Evolutionary conservation across 129 eudicot genomes (phyloP).

Genomic region (Lonicera japonica): DNA sequence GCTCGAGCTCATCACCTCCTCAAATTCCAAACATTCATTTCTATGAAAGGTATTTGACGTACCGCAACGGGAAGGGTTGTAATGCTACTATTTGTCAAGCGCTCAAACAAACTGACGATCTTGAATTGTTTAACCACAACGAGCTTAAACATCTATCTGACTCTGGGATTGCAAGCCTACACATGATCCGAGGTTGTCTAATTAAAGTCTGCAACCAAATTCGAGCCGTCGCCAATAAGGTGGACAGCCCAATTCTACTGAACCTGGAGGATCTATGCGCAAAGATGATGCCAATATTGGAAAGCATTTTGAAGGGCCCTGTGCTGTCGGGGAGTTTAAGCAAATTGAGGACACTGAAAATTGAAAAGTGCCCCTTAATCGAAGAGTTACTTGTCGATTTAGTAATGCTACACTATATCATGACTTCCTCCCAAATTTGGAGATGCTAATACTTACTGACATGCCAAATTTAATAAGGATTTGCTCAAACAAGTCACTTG

Average conservation of each 20-base stretch:
- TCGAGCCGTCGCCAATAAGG: constrained; percentile 7
- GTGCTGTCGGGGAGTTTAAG: constrained; percentile 6
- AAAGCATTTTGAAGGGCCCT: constrained; percentile 16
- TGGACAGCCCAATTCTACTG: constrained; percentile 9
- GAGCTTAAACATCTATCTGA: constrained; percentile 14
- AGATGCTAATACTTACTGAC: constrained; percentile 19
- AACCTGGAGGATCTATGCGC: constrained; percentile 11
- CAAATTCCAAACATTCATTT: constrained; percentile 11
- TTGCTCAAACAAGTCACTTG: constrained; percentile 3
- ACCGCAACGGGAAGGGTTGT: constrained; percentile 15
- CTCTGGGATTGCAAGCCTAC: constrained; percentile 10
- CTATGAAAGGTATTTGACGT: constrained; percentile 5
- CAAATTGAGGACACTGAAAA: constrained; percentile 18
- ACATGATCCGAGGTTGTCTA: constrained; percentile 12
- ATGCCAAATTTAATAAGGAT: constrained; percentile 14
- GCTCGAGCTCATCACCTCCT: constrained; percentile 14
- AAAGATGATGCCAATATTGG: constrained; percentile 15
- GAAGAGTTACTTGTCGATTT: constrained; percentile 9
- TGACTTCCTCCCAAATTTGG: constrained; percentile 16
- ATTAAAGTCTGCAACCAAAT: constrained; percentile 14
- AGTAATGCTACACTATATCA: not conserved
- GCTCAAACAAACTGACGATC: constrained; percentile 9
- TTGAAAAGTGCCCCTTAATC: constrained; percentile 7
- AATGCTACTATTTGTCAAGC: not conserved
- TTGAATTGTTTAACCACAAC: constrained; percentile 23